These are phyloP conservation scores for Phytophthora foliorum DNA, from an alignment of 352 stramenopile genomes.

Conservation along the genomic window DNA sequence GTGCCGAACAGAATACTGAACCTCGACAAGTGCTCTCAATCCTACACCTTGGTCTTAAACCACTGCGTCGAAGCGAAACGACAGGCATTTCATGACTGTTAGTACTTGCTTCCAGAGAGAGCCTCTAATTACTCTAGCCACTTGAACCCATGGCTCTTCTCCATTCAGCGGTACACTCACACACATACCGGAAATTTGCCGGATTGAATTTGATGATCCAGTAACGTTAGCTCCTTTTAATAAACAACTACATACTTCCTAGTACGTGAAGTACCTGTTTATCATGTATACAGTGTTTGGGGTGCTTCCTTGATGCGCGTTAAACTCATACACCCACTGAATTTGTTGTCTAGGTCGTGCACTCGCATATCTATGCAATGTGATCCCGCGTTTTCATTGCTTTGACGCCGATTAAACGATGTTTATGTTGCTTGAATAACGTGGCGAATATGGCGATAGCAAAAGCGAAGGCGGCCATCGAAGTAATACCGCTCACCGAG, in stretches of 20 bases:
- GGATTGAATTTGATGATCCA: neutral
- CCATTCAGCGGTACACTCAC: too few relatives aligned
- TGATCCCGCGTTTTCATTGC: conserved; percentile 27
- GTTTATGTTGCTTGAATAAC: conserved; percentile 28
- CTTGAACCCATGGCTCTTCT: neutral
- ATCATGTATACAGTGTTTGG: too few relatives aligned
- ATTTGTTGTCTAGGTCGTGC: neutral
- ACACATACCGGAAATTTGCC: neutral
- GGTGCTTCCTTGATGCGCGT: too few relatives aligned
- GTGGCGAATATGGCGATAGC: conserved; percentile 27
- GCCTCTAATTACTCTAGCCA: neutral
- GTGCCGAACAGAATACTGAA: too few relatives aligned
- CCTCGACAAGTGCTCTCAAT: too few relatives aligned
- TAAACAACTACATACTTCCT: too few relatives aligned
- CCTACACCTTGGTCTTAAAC: too few relatives aligned
- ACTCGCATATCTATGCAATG: conserved; percentile 30
- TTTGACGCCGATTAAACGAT: conserved; percentile 32
- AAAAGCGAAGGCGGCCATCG: conserved; percentile 32
- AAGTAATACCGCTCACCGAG: conserved; percentile 44
- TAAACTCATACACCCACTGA: too few relatives aligned
- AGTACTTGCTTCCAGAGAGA: neutral
- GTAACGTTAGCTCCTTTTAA: too few relatives aligned
- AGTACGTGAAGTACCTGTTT: too few relatives aligned
- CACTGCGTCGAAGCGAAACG: too few relatives aligned
- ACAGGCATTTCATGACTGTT: neutral